A percentile compares a stretch with the other conserved stretches of the same genome.
Evolutionary conservation across 805 yeast genomes (phyloP).

Genomic region (Vanderwaltozyma verrucispora): DNA sequence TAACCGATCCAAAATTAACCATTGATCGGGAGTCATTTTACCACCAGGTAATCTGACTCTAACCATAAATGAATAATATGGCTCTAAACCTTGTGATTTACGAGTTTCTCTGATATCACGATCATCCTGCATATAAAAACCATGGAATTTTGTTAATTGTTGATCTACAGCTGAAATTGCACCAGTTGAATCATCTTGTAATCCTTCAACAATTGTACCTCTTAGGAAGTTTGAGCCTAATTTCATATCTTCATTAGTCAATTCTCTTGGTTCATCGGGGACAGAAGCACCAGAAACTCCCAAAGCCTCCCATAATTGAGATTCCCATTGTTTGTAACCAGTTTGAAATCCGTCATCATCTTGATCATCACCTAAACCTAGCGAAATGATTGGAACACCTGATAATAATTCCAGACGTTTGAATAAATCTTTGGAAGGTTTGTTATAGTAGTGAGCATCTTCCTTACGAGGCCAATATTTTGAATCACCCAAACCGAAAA

Average conservation of each 20-base stretch:
- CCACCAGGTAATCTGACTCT: constrained; percentile 95
- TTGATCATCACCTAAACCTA: constrained; percentile 94
- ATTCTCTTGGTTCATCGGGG: constrained; percentile 83
- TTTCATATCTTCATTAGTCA: constrained; percentile 95
- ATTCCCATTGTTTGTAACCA: constrained; percentile 85
- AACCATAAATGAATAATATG: constrained; percentile 95
- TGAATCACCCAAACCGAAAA: constrained; percentile 91
- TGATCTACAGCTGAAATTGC: constrained; percentile 86
- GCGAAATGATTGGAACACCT: constrained; percentile 57
- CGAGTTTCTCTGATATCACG: constrained; percentile 92
- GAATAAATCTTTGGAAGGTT: constrained; percentile 70
- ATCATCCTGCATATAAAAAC: constrained; percentile 97
- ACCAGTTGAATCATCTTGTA: constrained; percentile 74
- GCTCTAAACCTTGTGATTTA: constrained; percentile 86
- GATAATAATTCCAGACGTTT: constrained; percentile 59
- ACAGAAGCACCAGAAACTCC: constrained; percentile 78
- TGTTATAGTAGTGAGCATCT: constrained; percentile 87
- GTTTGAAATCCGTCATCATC: constrained; percentile 93
- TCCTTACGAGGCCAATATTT: constrained; percentile 96
- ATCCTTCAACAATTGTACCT: constrained; percentile 87
- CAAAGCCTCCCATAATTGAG: constrained; percentile 72
- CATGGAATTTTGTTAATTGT: constrained; percentile 94
- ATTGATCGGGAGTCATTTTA: constrained; percentile 74
- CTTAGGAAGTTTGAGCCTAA: constrained; percentile 75
- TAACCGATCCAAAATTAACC: constrained; percentile 76